phyloP scores from a whole-genome alignment of 148 eudicot species.

The Oxyria digyna region DNA sequence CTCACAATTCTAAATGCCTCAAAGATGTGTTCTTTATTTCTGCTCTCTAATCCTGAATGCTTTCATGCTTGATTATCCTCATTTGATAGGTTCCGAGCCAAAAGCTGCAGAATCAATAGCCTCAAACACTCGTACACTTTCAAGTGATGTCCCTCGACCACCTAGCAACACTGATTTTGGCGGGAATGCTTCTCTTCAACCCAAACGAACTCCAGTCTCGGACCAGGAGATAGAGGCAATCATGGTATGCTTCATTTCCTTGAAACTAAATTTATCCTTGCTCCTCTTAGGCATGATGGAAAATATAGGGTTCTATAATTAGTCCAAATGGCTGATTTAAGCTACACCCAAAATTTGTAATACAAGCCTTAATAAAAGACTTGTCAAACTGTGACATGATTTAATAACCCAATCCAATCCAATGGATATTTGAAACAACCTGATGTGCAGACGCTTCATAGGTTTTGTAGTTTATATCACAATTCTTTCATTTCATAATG shows the following conservation, averaged over 20 bases:
- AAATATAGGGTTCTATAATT: too few species aligned
- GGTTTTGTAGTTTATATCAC: neutral
- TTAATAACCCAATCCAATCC: neutral
- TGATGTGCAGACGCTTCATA: too few species aligned
- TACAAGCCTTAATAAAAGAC: neutral
- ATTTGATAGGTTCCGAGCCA: conserved; percentile 15
- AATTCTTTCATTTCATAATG: neutral
- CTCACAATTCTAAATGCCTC: too few species aligned
- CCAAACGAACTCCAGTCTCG: conserved; percentile 59
- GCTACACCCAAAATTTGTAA: neutral
- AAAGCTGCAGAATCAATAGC: conserved; percentile 19
- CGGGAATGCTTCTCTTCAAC: conserved; percentile 69
- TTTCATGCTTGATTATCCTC: neutral
- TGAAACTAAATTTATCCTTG: neutral
- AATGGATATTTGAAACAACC: too few species aligned
- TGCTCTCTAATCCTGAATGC: neutral
- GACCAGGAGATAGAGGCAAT: conserved; percentile 57
- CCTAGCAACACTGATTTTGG: conserved; percentile 33
- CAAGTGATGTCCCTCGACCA: conserved; percentile 36
- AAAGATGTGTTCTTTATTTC: neutral
- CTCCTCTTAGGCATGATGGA: too few species aligned
- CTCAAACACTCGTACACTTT: conserved; percentile 10
- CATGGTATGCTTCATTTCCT: conserved; percentile 27
- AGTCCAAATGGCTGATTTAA: neutral
- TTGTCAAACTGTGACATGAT: neutral